Evolutionary conservation across 163 green algal species (phyloP).

Genomic region (Trebouxia gelatinosa): DNA sequence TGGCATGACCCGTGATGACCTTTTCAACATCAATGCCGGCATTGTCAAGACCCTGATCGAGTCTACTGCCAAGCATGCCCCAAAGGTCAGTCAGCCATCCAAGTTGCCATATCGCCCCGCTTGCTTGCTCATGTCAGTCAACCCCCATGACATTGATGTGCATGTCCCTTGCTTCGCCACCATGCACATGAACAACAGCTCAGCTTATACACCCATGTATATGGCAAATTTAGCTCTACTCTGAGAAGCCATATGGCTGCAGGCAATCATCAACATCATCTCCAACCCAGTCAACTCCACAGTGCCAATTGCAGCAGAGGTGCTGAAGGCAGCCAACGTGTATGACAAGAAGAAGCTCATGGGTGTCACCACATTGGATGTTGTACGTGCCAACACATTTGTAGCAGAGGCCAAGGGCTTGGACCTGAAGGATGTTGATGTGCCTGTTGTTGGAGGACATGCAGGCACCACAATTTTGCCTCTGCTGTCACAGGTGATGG

Average conservation of each 20-base stretch:
- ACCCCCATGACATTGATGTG: constrained; percentile 6
- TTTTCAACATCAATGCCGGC: constrained; percentile 95
- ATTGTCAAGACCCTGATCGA: constrained; percentile 87
- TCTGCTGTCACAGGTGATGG: constrained; percentile 89
- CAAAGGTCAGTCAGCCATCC: constrained; percentile 55
- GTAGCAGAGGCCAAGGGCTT: constrained; percentile 86
- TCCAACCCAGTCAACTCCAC: constrained; percentile 99
- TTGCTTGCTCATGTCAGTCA: no score
- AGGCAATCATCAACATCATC: constrained; percentile 97
- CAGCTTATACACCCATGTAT: no score
- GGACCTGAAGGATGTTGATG: constrained; percentile 86
- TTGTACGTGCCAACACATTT: constrained; percentile 91
- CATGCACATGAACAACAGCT: no score
- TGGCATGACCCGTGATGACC: constrained; percentile 95
- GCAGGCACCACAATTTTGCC: constrained; percentile 97
- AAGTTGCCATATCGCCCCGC: no score
- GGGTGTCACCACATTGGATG: constrained; percentile 89
- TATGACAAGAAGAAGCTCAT: constrained; percentile 88
- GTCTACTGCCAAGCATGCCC: constrained; percentile 80
- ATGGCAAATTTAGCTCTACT: no score
- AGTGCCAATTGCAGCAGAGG: constrained; percentile 94
- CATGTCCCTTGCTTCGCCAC: no score
- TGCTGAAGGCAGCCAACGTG: constrained; percentile 85
- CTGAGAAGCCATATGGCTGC: no score
- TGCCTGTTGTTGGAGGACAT: constrained; percentile 97